Evolutionary conservation across 2,329 filamentous ascomycete species (phyloP), one percentile per base, ranked within the genome.

Genomic region (Anthostomella pinea): DNA sequence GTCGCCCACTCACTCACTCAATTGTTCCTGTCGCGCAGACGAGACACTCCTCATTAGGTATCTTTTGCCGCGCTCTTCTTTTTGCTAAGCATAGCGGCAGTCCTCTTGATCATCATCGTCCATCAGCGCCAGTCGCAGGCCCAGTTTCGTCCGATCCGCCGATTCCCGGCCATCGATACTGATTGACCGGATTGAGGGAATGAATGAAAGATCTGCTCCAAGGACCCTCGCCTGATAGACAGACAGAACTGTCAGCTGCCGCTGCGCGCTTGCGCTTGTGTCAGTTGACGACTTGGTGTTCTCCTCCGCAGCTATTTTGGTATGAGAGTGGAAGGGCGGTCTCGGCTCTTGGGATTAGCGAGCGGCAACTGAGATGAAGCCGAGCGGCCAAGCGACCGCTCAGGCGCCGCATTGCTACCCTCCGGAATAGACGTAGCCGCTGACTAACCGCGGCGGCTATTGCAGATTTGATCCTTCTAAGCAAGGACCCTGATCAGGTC

Each of bases 231-330:
- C 24, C 24, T 14, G 28, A 17, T 10, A 16, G 13, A 17, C 4
- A 4, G 5, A 6, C 28, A 11, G 9, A n/a, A 30, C 9, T 20
- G 16, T 30, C 21, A 11, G 21, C 21, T 7, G 30, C 33, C 31
- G 22, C 11, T 14, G 27, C 39, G 53, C 52, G 46, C 40, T 49
- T 53, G 51, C 49, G 49, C 51, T 54, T 56, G 47, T 45, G 42
- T 46, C 39, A 40, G 33, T 33, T 45, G 37, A 39, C 37, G 32
- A 44, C 35, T 22, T 48, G 13, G 24, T 9, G 4, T 22, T 7
- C 18, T n/a, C 8, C 7, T 14, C 15, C 16, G 17, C n/a, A 17
- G n/a, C 25, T 35, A 29, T 35, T 24, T 29, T 24, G 14, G 31
- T 38, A 3, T 31, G 34, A 23, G 14, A 17, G 33, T 19, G 21